Percentiles rank a stretch among this genome's conserved stretches.
Evolutionary conservation across 495 filamentous ascomycete species (phyloP).

Genomic region (Penicillium diatomitis): DNA sequence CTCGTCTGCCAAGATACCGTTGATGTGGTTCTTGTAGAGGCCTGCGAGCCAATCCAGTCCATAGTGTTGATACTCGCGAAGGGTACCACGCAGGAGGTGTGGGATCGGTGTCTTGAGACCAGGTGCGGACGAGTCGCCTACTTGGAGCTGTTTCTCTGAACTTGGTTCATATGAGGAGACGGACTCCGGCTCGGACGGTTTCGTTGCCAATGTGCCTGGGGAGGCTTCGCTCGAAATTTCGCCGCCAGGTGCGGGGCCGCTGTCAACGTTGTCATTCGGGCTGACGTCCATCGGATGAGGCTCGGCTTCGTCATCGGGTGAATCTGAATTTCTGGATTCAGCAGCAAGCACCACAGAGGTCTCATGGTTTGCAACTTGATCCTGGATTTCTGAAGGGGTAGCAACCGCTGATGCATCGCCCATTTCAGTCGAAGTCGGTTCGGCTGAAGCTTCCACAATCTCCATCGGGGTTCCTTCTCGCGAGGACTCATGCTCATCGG

Average conservation of each 20-base stretch:
- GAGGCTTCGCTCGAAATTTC: slow-evolving; percentile 39
- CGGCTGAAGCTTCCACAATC: slow-evolving; percentile 10
- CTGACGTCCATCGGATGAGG: slow-evolving; percentile 8
- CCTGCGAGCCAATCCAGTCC: slow-evolving; percentile 94
- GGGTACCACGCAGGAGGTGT: slow-evolving; percentile 77
- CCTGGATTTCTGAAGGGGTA: slow-evolving; percentile 8
- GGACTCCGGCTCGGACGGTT: slow-evolving; percentile 60
- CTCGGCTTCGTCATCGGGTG: slow-evolving; percentile 5
- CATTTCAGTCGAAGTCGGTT: slow-evolving; percentile 4
- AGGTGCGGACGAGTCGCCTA: slow-evolving; percentile 25
- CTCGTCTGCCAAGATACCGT: slow-evolving; percentile 97
- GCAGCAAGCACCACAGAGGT: slow-evolving; percentile 2
- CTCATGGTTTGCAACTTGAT: neutral
- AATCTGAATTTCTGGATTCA: neutral
- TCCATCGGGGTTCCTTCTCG: slow-evolving; percentile 12
- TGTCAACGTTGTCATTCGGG: slow-evolving; percentile 1
- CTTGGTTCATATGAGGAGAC: slow-evolving; percentile 47
- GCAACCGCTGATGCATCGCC: slow-evolving; percentile 8
- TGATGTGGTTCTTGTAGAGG: slow-evolving; percentile 84
- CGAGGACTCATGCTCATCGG: slow-evolving; percentile 23
- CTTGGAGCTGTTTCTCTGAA: slow-evolving; percentile 25
- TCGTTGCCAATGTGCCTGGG: slow-evolving; percentile 55
- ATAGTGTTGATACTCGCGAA: slow-evolving; percentile 95
- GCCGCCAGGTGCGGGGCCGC: slow-evolving; percentile 20
- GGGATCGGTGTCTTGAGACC: slow-evolving; percentile 67